Evolutionary conservation across 1,284 basidiomycete species (phyloP).

Genomic region (Irpex sp.): DNA sequence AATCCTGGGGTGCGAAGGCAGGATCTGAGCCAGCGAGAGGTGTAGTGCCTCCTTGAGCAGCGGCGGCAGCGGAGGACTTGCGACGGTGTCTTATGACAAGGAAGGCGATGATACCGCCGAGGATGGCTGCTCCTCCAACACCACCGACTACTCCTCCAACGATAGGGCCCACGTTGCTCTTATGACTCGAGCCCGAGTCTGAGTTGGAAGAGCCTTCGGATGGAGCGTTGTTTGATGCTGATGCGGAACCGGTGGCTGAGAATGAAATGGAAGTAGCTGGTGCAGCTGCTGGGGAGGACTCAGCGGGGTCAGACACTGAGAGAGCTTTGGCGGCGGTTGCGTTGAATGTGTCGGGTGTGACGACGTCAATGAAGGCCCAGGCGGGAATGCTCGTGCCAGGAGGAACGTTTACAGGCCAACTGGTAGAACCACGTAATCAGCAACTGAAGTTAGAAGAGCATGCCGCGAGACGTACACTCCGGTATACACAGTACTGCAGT

Average conservation of each 20-base stretch:
- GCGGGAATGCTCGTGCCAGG: constrained; percentile 13
- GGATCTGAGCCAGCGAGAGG: not conserved
- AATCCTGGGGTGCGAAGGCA: not conserved
- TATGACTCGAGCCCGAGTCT: not conserved
- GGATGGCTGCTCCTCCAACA: constrained; percentile 7
- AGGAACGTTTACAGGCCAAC: constrained; percentile 13
- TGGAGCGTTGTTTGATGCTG: not conserved
- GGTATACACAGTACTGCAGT: constrained; percentile 11
- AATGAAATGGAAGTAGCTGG: not conserved
- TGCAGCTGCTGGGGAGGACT: constrained; percentile 8
- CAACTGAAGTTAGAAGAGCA: not conserved
- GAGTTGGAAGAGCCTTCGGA: not conserved
- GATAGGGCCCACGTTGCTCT: constrained; percentile 8
- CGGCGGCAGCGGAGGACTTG: not conserved
- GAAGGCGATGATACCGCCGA: constrained; percentile 4
- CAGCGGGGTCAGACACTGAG: not conserved
- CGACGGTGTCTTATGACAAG: not conserved
- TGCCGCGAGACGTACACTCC: not conserved
- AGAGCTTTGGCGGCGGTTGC: constrained; percentile 10
- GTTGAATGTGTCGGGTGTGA: constrained; percentile 12
- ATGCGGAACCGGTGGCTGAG: not conserved
- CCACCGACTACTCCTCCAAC: constrained; percentile 11
- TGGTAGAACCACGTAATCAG: not conserved
- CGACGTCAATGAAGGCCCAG: constrained; percentile 16
- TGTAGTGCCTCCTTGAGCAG: not conserved